Conservation (phyloP, 177 flowering plant genomes). For the Vitis hybrid region DNA sequence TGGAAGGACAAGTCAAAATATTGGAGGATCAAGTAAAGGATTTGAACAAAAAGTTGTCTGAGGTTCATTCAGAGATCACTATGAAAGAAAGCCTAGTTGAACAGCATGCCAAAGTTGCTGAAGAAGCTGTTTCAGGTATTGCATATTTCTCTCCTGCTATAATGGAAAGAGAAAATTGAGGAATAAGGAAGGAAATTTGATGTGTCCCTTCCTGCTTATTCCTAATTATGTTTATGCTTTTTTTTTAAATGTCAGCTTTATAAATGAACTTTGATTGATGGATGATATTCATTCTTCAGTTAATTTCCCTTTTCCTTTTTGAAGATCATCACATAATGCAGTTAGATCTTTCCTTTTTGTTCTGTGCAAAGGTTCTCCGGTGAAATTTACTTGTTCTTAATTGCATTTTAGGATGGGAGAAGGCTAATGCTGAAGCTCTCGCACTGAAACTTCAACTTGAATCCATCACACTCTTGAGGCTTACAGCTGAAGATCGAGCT, state of each 20-base stretch:
- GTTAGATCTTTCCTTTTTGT: too few species aligned
- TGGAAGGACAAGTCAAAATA: conserved; percentile 23
- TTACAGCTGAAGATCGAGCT: conserved; percentile 86
- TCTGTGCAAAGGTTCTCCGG: too few species aligned
- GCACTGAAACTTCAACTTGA: conserved; percentile 83
- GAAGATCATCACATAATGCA: too few species aligned
- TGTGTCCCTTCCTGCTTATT: background rate
- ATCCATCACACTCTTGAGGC: conserved; percentile 76
- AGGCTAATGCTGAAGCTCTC: conserved; percentile 89
- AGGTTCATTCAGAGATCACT: conserved; percentile 52
- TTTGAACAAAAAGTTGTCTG: conserved; percentile 58
- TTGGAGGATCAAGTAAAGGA: conserved; percentile 60
- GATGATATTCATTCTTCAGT: too few species aligned
- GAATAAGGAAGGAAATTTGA: background rate
- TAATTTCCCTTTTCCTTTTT: too few species aligned
- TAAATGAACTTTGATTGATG: too few species aligned
- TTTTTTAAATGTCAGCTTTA: too few species aligned
- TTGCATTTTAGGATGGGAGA: conserved; percentile 81
- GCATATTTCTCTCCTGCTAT: background rate
- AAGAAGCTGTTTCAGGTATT: conserved; percentile 80
- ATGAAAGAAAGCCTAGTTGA: conserved; percentile 63
- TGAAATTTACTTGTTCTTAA: background rate
- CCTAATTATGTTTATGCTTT: too few species aligned
- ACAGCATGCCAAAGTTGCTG: conserved; percentile 80
- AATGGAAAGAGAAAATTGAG: too few species aligned